phyloP scores from a whole-genome alignment of 2,329 filamentous ascomycete species.

The Hymenoscyphus salicellus region DNA sequence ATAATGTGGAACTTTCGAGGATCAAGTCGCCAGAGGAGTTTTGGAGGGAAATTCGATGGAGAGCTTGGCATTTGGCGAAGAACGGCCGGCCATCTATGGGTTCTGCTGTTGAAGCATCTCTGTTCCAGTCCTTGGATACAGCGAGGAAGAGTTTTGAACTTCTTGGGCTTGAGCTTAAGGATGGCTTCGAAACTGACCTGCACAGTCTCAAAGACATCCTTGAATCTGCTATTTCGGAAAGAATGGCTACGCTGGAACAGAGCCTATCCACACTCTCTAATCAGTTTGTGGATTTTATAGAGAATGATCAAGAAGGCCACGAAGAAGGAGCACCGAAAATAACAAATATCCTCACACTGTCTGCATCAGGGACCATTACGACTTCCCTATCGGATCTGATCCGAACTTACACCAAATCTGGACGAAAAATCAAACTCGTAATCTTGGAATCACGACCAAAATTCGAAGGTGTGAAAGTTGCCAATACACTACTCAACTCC shows the following conservation, averaged over 20 bases:
- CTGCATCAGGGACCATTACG: constrained; percentile 60
- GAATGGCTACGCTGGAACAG: constrained; percentile 15
- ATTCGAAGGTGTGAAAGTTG: constrained; percentile 61
- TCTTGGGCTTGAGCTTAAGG: background rate
- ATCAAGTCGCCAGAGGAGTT: constrained; percentile 40
- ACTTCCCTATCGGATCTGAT: constrained; percentile 41
- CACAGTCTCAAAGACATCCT: background rate
- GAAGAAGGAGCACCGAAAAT: background rate
- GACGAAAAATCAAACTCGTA: constrained; percentile 49
- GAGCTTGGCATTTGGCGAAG: constrained; percentile 62
- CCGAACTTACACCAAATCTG: constrained; percentile 39
- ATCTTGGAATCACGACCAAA: constrained; percentile 66
- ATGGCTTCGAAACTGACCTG: background rate
- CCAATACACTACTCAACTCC: constrained; percentile 38
- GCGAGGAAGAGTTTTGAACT: background rate
- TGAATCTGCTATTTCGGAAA: constrained; percentile 28
- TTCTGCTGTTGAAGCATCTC: constrained; percentile 52
- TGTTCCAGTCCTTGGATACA: constrained; percentile 46
- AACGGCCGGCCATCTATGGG: constrained; percentile 66
- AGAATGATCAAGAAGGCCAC: constrained; percentile 14
- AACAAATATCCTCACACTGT: constrained; percentile 55
- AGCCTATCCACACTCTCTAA: constrained; percentile 11
- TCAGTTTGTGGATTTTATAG: constrained; percentile 14
- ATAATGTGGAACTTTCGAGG: constrained; percentile 32
- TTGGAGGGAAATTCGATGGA: constrained; percentile 55